These are phyloP conservation scores for Karstenula rhodostoma DNA, from an alignment of 2,329 filamentous ascomycete genomes.

Conservation along the genomic window DNA sequence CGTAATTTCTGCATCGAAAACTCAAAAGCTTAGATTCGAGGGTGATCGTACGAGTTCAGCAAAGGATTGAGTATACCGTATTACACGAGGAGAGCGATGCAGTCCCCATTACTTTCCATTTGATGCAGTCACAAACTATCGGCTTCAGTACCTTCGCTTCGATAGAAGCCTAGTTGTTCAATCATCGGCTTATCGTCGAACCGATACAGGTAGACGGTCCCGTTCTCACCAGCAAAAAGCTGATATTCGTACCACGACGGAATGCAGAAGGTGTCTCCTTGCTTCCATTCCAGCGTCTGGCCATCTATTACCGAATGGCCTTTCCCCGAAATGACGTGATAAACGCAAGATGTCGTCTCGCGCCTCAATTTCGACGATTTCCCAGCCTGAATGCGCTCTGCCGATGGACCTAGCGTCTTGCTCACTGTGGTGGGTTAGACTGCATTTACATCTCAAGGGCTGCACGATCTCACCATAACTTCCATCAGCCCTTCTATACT, in stretches of 20 bases:
- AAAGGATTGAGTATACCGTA: too few relatives aligned
- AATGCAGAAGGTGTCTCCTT: slow-evolving; percentile 64
- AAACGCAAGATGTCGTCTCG: slow-evolving; percentile 63
- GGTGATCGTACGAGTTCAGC: neutral
- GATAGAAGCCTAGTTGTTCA: slow-evolving; percentile 60
- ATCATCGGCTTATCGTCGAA: slow-evolving; percentile 67
- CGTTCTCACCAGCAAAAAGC: slow-evolving; percentile 51
- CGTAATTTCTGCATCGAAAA: neutral
- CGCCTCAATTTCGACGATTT: slow-evolving; percentile 48
- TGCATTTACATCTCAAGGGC: neutral
- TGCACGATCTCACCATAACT: slow-evolving; percentile 8
- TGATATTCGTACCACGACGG: slow-evolving; percentile 62
- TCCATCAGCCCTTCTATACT: slow-evolving; percentile 12
- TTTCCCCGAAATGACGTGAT: slow-evolving; percentile 60
- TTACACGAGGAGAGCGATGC: too few relatives aligned
- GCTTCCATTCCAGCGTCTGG: slow-evolving; percentile 54
- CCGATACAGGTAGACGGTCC: slow-evolving; percentile 59
- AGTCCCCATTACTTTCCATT: too few relatives aligned
- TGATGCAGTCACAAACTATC: neutral
- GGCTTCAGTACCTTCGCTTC: slow-evolving; percentile 24
- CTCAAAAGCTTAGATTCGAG: too few relatives aligned
- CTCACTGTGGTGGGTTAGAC: slow-evolving; percentile 49
- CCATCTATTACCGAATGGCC: slow-evolving; percentile 55
- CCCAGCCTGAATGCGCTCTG: slow-evolving; percentile 54
- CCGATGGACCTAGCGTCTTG: slow-evolving; percentile 58